phyloP scores from a whole-genome alignment of 768 basidiomycete genomes.

The Dendrothele bispora region DNA sequence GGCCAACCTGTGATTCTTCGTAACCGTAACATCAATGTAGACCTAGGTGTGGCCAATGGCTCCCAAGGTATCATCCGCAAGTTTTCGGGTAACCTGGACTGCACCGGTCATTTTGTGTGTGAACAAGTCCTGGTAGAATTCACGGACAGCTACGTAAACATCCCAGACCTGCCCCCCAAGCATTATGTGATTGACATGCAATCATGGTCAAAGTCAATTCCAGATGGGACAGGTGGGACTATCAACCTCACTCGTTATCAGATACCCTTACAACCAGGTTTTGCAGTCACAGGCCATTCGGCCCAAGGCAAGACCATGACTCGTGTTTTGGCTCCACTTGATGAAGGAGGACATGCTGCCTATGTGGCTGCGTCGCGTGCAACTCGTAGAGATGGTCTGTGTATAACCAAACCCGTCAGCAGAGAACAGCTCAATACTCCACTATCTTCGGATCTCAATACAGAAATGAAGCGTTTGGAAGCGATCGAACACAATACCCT shows the following conservation, averaged over 20 bases:
- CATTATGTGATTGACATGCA: slow-evolving; percentile 10
- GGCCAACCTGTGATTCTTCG: background rate
- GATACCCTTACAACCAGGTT: slow-evolving; percentile 24
- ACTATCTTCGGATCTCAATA: background rate
- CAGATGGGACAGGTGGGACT: background rate
- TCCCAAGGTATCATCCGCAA: slow-evolving; percentile 9
- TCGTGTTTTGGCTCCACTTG: slow-evolving; percentile 17
- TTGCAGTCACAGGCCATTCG: slow-evolving; percentile 29
- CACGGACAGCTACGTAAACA: background rate
- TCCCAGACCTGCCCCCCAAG: background rate
- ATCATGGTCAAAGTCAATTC: slow-evolving; percentile 9
- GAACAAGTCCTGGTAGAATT: background rate
- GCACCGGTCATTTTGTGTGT: background rate
- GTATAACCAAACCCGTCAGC: slow-evolving; percentile 15
- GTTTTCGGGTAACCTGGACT: background rate
- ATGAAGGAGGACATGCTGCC: slow-evolving; percentile 21
- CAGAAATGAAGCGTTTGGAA: background rate
- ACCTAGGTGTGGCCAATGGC: slow-evolving; percentile 24
- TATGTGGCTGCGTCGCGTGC: slow-evolving; percentile 31
- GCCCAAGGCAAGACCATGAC: slow-evolving; percentile 28
- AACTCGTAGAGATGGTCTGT: slow-evolving; percentile 16
- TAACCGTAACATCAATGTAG: background rate
- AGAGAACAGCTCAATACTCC: slow-evolving; percentile 22
- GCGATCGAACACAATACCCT: background rate
- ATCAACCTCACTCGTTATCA: slow-evolving; percentile 11